Percentiles rank a stretch among this genome's conserved stretches.
Conservation (phyloP, 2,329 filamentous ascomycete species). For the Penicillium capsulatum region DNA sequence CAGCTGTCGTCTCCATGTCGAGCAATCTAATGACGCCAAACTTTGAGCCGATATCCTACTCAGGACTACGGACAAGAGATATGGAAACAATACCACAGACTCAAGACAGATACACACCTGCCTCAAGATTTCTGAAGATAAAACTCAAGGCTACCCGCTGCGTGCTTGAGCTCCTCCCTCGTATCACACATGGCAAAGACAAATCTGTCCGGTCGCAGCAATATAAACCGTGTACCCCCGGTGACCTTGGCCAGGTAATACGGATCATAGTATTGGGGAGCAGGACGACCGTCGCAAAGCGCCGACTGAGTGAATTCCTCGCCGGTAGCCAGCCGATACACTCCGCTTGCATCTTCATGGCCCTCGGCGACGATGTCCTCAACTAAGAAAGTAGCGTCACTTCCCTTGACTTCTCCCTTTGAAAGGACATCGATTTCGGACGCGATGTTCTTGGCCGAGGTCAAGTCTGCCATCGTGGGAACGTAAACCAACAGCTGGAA, state of each 20-base stretch:
- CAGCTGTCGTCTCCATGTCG: too few relatives aligned
- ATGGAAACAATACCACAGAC: too few relatives aligned
- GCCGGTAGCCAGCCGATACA: conserved; percentile 25
- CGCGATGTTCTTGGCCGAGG: conserved; percentile 3
- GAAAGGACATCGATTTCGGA: neutral
- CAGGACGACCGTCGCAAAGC: conserved; percentile 28
- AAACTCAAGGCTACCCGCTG: too few relatives aligned
- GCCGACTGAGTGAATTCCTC: conserved; percentile 28
- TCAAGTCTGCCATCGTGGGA: conserved; percentile 5
- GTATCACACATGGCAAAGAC: conserved; percentile 34
- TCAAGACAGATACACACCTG: too few relatives aligned
- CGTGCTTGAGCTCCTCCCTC: conserved; percentile 16
- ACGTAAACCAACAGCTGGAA: conserved; percentile 34
- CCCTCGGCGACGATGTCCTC: neutral
- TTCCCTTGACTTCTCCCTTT: too few relatives aligned
- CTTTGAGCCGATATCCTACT: too few relatives aligned
- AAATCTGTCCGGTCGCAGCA: conserved; percentile 34
- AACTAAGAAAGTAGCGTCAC: conserved; percentile 14
- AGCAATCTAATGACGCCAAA: too few relatives aligned
- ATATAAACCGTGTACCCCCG: conserved; percentile 22
- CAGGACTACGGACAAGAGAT: too few relatives aligned
- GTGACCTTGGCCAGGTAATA: conserved; percentile 23
- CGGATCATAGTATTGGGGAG: conserved; percentile 28
- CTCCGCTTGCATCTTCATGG: too few relatives aligned
- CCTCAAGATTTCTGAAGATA: too few relatives aligned